phyloP scores from a whole-genome alignment of 345 rosid genomes.

The Syzygium jambos region DNA sequence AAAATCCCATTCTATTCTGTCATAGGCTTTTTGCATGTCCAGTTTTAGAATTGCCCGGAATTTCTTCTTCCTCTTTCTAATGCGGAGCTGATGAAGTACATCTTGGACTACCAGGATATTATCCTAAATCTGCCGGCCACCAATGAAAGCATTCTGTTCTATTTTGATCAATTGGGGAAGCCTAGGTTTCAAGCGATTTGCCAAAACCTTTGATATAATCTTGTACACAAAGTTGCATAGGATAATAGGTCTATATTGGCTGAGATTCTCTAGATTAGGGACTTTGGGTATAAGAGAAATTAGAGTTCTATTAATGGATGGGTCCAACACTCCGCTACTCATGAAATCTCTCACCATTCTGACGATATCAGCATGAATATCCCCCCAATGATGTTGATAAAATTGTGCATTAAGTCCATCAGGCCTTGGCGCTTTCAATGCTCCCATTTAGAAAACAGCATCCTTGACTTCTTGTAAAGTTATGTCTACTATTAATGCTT shows the following conservation, averaged over 20 bases:
- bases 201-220: neutral
- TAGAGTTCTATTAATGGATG: neutral
- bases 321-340: no score
- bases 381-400: no score
- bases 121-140: neutral
- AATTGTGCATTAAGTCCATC: no score
- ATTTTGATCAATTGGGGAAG: neutral
- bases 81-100: neutral
- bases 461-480: no score
- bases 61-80: rapidly evolving
- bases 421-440: no score
- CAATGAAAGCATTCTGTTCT: rapidly evolving
- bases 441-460: no score
- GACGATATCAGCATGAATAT: no score
- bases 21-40: neutral
- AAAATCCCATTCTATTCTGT: neutral
- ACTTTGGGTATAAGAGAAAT: no score
- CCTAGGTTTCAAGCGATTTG: neutral
- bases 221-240: neutral
- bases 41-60: neutral
- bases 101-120: neutral
- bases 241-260: neutral
- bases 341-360: no score
- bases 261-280: rapidly evolving
- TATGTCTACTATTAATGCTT: no score